Base-by-base conservation (phyloP, 108 stramenopile species). In the Nitzschia inconspicua region DNA sequence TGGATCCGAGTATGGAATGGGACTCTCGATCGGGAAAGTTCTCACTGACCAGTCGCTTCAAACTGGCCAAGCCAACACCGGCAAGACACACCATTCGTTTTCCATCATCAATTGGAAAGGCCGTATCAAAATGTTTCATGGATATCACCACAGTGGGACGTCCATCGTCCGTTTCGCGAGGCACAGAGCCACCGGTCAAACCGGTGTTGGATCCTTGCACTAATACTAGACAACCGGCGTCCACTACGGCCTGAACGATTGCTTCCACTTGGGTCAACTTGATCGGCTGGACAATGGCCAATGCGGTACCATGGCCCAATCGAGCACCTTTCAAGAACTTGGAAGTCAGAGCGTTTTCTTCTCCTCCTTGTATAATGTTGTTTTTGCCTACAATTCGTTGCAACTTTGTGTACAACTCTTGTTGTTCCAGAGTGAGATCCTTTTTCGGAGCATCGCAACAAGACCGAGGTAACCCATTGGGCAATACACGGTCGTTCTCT, bases 111-210 rank as follows among this genome's bases (percentile, higher is more conserved):
- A 93, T 83, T 4, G 91, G 91, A 57, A 89, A 84, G 28, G 80
- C 72, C 20, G 84, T 67, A 40, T 89, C 81, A 9, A 93, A 69
- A 13, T 78, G 47, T 63, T 79, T 84, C 73, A 86, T 77, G 20
- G 71, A 75, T 4, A 92, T 47, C 19, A 92, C 65, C 30, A 92
- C 85, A 8, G 79, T 68, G 2, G 86, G 86, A 8, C 90, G 82
- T 6, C 37, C 39, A 44, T 72, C 71, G 10, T 50, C 42, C 46
- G 83, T 70, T 10, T 64, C 44, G 29, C 86, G 58, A 4, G 90
- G 90, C 7, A 85, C 84, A 9, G 86, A 88, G 27, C 86, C 90
- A 46, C 90, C 90, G 35, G 90, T 92, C 60, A 92, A 66, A 2
- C 90, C 90, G 9, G 90, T 92, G 49, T 92, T 92, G 35, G 59